Evolutionary conservation across 129 eudicot genomes (phyloP), one percentile per base, ranked within the genome.

Genomic region (Helichrysum umbraculigerum): DNA sequence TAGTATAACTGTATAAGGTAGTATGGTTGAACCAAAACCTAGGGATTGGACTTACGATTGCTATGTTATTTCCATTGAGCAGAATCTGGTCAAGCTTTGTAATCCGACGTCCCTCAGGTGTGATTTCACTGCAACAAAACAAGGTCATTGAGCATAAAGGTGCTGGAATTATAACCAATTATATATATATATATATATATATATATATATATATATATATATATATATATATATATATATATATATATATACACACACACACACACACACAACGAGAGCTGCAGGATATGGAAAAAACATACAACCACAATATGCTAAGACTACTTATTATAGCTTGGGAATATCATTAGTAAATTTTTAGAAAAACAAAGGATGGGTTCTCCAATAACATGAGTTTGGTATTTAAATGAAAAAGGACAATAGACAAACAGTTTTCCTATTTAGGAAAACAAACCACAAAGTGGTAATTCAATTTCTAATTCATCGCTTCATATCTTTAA

Each of bases 61-160:
- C 98, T 33, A 92, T 92, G 83, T 92, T 92, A 81, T 92, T 92
- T 56, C 98, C 98, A 59, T 92, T 92, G 32, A 92, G 93, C 78
- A 92, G 80, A 72, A 89, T 92, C 83, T 92, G 96, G 70, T 92
- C 96, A 33, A 92, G 96, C 79, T 89, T 89, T 59, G 98, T 92
- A 62, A 89, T 86, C 59, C 98, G 83, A 12, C 93, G 86, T 11
- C 98, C 98, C 86, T 92, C 98, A 6, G 98, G 73, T 69, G 98
- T 92, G 44, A 92, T 86, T 78, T 89, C 96, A 83, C 98, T 92
- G 91, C 63, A 78, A 35, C 21, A 66, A 1, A 29, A 21, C 34
- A 41, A 71, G 1, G 70, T 20, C 62, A 68, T 44, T 68, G 42
- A 76, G 32, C 68, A 67, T 35, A 28, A 35, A 66, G 22, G 32